A percentile compares a stretch with the other conserved stretches of the same genome.
Conservation (phyloP, 139 green algal genomes). For the Zygnema circumcarinatum region DNA sequence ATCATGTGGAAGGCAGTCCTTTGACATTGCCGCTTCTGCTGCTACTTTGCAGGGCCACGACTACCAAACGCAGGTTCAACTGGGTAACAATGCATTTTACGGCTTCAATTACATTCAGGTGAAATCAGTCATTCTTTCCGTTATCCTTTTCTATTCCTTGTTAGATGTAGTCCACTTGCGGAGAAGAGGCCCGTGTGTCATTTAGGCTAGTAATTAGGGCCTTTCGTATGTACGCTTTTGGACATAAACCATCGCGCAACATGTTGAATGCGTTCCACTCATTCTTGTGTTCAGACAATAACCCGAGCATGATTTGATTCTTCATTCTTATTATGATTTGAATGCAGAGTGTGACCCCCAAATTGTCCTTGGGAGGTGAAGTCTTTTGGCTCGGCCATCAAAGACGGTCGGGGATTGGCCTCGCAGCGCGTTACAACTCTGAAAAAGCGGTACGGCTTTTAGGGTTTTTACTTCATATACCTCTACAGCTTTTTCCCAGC, state of each 20-base stretch:
- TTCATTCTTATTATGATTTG: neutral
- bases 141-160: conserved; percentile 23
- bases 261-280: no score
- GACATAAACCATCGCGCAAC: no score
- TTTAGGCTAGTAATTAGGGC: no score
- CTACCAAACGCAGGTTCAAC: conserved; percentile 96
- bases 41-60: conserved; percentile 76
- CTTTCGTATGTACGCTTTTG: no score
- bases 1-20: no score
- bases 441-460: conserved; percentile 68
- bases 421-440: conserved; percentile 74
- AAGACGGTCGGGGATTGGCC: conserved; percentile 75
- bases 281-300: no score
- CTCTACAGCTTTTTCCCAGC: neutral
- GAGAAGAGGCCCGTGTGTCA: no score
- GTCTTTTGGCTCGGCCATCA: conserved; percentile 92
- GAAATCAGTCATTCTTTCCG: no score
- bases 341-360: conserved; percentile 89
- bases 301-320: neutral
- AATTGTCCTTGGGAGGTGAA: conserved; percentile 82
- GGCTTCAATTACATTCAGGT: conserved; percentile 72
- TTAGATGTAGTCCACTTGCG: no score
- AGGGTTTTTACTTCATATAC: neutral
- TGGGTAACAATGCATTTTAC: conserved; percentile 92
- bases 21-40: no score